phyloP scores from a whole-genome alignment of 73 alveolate genomes.

The Paramecium sexaurelia region DNA sequence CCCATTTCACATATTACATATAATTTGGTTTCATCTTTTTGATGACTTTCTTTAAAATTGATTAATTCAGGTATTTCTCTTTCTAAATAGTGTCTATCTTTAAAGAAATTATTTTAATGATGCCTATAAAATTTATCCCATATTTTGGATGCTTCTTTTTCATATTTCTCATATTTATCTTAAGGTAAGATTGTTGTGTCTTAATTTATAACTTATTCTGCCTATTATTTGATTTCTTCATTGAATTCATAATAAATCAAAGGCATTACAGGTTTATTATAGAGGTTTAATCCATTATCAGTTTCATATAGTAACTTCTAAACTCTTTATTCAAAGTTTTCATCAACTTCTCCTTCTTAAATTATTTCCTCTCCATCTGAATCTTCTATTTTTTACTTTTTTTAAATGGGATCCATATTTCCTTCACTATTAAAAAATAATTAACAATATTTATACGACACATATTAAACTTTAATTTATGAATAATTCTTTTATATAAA shows the following conservation, averaged over 20 bases:
- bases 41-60: constrained; percentile 16
- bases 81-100: constrained; percentile 60
- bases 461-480: not conserved
- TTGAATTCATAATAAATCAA: constrained; percentile 25
- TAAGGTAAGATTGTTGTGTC: constrained; percentile 11
- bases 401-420: not conserved
- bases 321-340: constrained; percentile 21
- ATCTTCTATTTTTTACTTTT: not conserved
- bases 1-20: constrained; percentile 53
- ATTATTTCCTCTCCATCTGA: not conserved
- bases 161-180: constrained; percentile 48
- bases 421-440: not conserved
- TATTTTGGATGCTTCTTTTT: constrained; percentile 42
- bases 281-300: constrained; percentile 22
- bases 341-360: not conserved
- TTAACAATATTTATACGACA: not conserved
- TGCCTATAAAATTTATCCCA: constrained; percentile 65
- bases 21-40: not conserved
- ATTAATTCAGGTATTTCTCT: constrained; percentile 61
- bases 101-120: constrained; percentile 45
- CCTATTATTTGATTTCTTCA: constrained; percentile 61
- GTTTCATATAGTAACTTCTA: constrained; percentile 22
- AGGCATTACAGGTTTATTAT: constrained; percentile 45
- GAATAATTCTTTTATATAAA: too few relatives aligned
- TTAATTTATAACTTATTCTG: constrained; percentile 24